Base-by-base conservation (phyloP, 176 grass and related monocot genomes). In the Thinopyrum elongatum region DNA sequence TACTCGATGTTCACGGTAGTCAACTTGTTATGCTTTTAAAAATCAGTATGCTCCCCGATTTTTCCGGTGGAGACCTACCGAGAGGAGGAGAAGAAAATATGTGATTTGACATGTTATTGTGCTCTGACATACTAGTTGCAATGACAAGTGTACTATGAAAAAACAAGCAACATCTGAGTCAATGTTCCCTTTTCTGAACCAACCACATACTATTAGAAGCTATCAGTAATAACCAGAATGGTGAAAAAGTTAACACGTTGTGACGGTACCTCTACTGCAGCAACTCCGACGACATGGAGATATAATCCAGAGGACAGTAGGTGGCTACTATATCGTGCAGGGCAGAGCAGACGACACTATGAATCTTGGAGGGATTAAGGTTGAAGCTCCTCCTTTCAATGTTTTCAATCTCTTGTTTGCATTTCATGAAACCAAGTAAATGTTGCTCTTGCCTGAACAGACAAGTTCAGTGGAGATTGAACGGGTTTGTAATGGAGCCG, bases 281-380 rank as follows among this genome's bases (percentile, higher is more conserved):
- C 89, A 91, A 64, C 87, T 95, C 60, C 81, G 95, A 73, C 92
- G 95, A 44, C 93, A 98, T 87, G 95, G 95, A 80, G 95, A 95
- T 74, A 88, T 95, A 80, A 89, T 98, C 84, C 87, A 95, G 75
- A 98, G 93, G 78, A 98, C 91, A 30, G 87, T 90, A 17, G 93
- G 93, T 79, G 91, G 93, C 36, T 98, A 98, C 80, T 98, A 92
- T 61, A 63, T 98, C 23, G 89, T 93, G 34, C 95, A 90, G 70
- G 93, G 95, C 5, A 93, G 93, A 67, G 93, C 91, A 21, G 91
- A 98, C 74, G 95, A 95, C 83, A 93, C 93, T 5, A 98, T 98
- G 95, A 98, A 98, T 84, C 91, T 98, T 65, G 95, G 95, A 68
- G 91, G 95, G 67, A 98, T 98, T 79, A 95, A 98, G 95, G 95